A percentile compares a stretch with the other conserved stretches of the same genome.
phyloP scores from a whole-genome alignment of 1,284 basidiomycete species.

The Omphalotus olearius region DNA sequence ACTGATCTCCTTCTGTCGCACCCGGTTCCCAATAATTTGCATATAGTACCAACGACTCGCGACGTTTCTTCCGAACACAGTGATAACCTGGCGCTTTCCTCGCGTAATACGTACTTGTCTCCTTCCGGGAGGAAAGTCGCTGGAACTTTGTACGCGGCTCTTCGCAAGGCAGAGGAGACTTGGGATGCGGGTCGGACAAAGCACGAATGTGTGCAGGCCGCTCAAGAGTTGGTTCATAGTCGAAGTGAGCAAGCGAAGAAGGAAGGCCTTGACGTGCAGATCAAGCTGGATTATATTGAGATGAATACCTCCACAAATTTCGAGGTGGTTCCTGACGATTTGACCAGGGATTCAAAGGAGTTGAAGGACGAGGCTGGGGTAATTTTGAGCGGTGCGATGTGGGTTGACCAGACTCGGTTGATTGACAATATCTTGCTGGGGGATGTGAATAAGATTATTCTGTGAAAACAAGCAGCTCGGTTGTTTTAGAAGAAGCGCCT shows the following conservation, averaged over 20 bases:
- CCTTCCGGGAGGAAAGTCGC: slow-evolving; percentile 63
- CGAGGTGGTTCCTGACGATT: slow-evolving; percentile 43
- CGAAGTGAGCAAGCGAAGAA: slow-evolving; percentile 26
- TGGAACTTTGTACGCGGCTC: slow-evolving; percentile 68
- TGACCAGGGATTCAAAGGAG: slow-evolving; percentile 18
- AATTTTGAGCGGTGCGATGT: slow-evolving; percentile 86
- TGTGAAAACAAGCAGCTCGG: no score
- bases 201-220: slow-evolving; percentile 46
- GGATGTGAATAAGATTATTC: slow-evolving; percentile 23
- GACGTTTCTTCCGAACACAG: slow-evolving; percentile 32
- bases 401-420: slow-evolving; percentile 83
- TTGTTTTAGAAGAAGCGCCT: no score
- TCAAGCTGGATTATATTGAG: slow-evolving; percentile 83
- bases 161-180: slow-evolving; percentile 48
- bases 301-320: slow-evolving; percentile 84
- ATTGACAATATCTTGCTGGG: slow-evolving; percentile 92
- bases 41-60: slow-evolving; percentile 84
- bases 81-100: slow-evolving; percentile 80
- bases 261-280: slow-evolving; percentile 47
- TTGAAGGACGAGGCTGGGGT: slow-evolving; percentile 36
- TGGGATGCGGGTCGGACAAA: slow-evolving; percentile 56
- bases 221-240: slow-evolving; percentile 35
- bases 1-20: slow-evolving; percentile 79
- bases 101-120: slow-evolving; percentile 86
- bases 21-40: slow-evolving; percentile 65